Conservation (phyloP, 371 early-diverging fungal species). For the Mucor plumbeus region DNA sequence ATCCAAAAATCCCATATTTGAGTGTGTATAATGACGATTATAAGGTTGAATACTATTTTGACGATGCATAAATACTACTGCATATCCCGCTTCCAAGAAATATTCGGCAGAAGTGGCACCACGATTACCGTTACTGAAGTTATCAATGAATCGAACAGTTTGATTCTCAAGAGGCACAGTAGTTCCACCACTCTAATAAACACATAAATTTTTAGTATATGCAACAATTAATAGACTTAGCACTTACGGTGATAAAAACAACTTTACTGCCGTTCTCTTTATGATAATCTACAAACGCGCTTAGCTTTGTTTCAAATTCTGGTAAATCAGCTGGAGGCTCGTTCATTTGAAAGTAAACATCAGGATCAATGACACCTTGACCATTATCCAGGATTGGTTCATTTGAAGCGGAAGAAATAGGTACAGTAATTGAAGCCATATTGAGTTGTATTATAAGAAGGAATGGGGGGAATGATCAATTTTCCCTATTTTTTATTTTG, state of each 20-base stretch:
- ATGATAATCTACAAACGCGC: constrained; percentile 76
- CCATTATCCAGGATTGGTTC: constrained; percentile 50
- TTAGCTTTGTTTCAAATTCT: constrained; percentile 64
- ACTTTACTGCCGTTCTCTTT: constrained; percentile 61
- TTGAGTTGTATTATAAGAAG: neutral
- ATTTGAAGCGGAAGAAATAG: neutral
- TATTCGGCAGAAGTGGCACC: constrained; percentile 96
- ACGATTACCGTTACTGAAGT: constrained; percentile 96
- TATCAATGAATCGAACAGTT: constrained; percentile 98
- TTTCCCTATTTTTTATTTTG: neutral
- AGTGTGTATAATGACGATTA: constrained; percentile 88
- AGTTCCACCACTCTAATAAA: constrained; percentile 90
- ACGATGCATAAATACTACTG: constrained; percentile 95
- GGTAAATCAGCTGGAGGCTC: constrained; percentile 75
- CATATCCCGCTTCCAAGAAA: constrained; percentile 91
- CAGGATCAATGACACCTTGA: constrained; percentile 68
- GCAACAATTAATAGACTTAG: neutral
- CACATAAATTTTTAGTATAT: neutral
- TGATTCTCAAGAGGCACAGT: constrained; percentile 96
- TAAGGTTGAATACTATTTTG: constrained; percentile 94
- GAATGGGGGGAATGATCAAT: neutral
- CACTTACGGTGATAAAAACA: constrained; percentile 80
- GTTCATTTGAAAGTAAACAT: constrained; percentile 84
- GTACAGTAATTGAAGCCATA: constrained; percentile 5
- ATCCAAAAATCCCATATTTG: constrained; percentile 78